Conservation (phyloP, 108 stramenopile genomes). For the Skeletonema marinoi region DNA sequence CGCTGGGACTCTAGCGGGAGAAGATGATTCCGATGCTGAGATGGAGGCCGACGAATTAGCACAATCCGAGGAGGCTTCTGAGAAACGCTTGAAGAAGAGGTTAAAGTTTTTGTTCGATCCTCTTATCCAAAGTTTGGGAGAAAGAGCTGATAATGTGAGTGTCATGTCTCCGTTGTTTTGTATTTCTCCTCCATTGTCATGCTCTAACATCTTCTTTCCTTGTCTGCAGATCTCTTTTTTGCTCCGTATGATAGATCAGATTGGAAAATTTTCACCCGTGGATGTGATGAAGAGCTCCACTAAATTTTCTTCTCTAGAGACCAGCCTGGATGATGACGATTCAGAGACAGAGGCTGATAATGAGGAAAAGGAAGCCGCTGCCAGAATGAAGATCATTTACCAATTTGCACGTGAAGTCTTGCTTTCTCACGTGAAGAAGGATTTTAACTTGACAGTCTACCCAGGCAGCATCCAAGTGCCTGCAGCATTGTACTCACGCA, state of each 20-base stretch:
- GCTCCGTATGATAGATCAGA: conserved; percentile 74
- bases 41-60: conserved; percentile 34
- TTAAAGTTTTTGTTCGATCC: conserved; percentile 87
- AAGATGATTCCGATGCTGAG: conserved; percentile 45
- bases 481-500: conserved; percentile 39
- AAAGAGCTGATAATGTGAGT: conserved; percentile 78
- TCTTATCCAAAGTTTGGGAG: conserved; percentile 78
- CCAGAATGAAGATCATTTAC: conserved; percentile 67
- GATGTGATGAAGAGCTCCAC: conserved; percentile 36
- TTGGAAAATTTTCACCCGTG: conserved; percentile 53
- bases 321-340: conserved; percentile 22
- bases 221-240: conserved; percentile 73
- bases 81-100: conserved; percentile 70
- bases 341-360: conserved; percentile 6
- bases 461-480: conserved; percentile 78
- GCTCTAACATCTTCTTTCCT: background rate
- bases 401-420: conserved; percentile 74
- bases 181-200: background rate
- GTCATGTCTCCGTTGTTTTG: background rate
- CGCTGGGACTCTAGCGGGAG: conserved; percentile 29
- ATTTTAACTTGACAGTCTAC: conserved; percentile 76
- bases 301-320: conserved; percentile 16
- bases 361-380: conserved; percentile 18
- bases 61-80: conserved; percentile 33
- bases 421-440: conserved; percentile 84